These are phyloP conservation scores for Ilyonectria sp. DNA, from an alignment of 2,329 filamentous ascomycete species.

Conservation along the genomic window DNA sequence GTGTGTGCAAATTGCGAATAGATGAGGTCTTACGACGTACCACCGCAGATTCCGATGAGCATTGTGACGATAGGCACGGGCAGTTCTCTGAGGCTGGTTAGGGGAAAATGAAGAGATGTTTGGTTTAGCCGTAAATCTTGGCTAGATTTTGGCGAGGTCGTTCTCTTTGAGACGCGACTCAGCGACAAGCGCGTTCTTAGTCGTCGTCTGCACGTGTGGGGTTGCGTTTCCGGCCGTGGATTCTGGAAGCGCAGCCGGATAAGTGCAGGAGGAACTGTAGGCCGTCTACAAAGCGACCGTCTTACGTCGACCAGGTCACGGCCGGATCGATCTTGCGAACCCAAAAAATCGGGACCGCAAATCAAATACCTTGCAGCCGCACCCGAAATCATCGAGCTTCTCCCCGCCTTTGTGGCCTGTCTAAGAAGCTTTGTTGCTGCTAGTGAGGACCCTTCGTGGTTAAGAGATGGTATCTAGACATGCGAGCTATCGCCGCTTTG, in stretches of 20 bases:
- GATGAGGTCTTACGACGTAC: constrained; percentile 58
- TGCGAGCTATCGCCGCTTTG: too few species aligned
- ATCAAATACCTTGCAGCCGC: background rate
- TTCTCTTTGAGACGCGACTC: constrained; percentile 15
- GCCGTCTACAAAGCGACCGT: constrained; percentile 18
- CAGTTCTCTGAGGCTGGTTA: background rate
- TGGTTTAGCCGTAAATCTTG: constrained; percentile 7
- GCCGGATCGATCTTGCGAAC: constrained; percentile 2
- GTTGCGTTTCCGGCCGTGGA: constrained; percentile 19
- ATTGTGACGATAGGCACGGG: constrained; percentile 59
- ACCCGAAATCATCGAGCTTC: background rate
- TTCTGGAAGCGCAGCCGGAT: constrained; percentile 17
- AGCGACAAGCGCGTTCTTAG: constrained; percentile 20
- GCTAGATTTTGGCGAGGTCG: constrained; percentile 5
- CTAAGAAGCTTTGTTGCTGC: too few species aligned
- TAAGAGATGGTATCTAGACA: background rate
- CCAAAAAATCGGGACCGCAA: background rate
- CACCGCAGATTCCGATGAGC: constrained; percentile 84
- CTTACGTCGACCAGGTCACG: constrained; percentile 8
- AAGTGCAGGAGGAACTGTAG: constrained; percentile 6
- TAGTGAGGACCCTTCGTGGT: background rate
- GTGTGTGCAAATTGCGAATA: constrained; percentile 8
- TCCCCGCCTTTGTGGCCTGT: background rate
- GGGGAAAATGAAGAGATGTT: constrained; percentile 2
- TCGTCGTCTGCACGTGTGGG: constrained; percentile 24